These are phyloP conservation scores for Penicillium expansum DNA, from an alignment of 2,329 filamentous ascomycete species.

Conservation along the genomic window DNA sequence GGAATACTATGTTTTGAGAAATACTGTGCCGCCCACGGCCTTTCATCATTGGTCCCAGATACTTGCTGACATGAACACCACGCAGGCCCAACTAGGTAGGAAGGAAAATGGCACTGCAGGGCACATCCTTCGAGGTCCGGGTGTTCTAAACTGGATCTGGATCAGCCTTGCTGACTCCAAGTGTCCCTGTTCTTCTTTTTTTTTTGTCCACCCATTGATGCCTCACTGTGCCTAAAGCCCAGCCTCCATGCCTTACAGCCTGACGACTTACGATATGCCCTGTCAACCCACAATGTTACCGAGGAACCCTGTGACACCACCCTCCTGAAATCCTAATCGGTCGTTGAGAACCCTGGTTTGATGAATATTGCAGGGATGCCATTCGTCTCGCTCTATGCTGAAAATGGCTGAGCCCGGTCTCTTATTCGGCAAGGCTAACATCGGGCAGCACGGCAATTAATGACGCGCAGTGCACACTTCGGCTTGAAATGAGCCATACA, in stretches of 20 bases:
- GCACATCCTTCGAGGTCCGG: slow-evolving; percentile 14
- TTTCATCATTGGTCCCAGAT: slow-evolving; percentile 21
- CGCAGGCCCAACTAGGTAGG: slow-evolving; percentile 8
- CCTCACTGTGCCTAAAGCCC: slow-evolving; percentile 11
- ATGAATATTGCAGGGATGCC: not conserved
- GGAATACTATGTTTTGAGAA: slow-evolving; percentile 12
- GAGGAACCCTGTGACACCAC: slow-evolving; percentile 24
- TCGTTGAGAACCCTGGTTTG: not conserved
- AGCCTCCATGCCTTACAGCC: slow-evolving; percentile 24
- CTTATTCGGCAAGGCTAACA: slow-evolving; percentile 7
- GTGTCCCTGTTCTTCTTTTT: not conserved
- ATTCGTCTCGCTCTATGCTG: not conserved
- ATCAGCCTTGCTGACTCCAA: not conserved
- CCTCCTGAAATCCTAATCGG: slow-evolving; percentile 12
- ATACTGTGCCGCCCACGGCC: slow-evolving; percentile 1
- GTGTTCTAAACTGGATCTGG: not conserved
- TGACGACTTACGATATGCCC: slow-evolving; percentile 21
- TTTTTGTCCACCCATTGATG: not conserved
- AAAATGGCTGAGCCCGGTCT: not conserved
- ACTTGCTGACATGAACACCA: slow-evolving; percentile 17
- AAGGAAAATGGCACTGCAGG: slow-evolving; percentile 4
- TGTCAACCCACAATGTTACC: slow-evolving; percentile 18
- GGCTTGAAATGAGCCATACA: slow-evolving; percentile 1
- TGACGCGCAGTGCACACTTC: slow-evolving; percentile 18
- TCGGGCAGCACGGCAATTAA: slow-evolving; percentile 20